Evolutionary conservation across 345 rosid species (phyloP).

Genomic region (Acer negundo): DNA sequence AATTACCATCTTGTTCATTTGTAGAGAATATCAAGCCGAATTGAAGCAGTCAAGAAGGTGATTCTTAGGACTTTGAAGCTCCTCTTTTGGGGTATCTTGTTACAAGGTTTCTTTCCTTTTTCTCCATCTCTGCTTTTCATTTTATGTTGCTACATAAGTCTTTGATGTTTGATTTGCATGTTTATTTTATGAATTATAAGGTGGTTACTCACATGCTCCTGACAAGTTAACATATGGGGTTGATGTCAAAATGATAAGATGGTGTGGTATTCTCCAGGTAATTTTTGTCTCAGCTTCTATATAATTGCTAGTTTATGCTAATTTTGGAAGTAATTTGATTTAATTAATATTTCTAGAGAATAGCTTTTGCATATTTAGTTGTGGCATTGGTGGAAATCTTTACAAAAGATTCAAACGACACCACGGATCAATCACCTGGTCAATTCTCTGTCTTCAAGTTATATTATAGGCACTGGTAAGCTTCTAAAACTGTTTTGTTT

Average conservation of each 20-base stretch:
- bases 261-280: constrained; percentile 95
- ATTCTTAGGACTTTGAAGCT: constrained; percentile 72
- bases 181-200: constrained; percentile 33
- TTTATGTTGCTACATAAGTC: background rate
- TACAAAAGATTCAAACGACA: constrained; percentile 34
- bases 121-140: background rate
- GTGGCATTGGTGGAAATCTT: constrained; percentile 70
- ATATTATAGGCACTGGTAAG: constrained; percentile 73
- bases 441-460: constrained; percentile 52
- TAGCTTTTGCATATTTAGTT: constrained; percentile 76
- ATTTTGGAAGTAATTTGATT: background rate
- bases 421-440: constrained; percentile 34
- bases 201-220: constrained; percentile 92
- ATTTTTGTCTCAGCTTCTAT: background rate
- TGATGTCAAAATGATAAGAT: constrained; percentile 69
- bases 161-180: background rate
- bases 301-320: background rate
- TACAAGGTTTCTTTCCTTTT: constrained; percentile 60
- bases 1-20: background rate
- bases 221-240: constrained; percentile 76
- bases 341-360: constrained; percentile 52
- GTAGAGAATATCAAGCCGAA: constrained; percentile 51
- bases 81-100: constrained; percentile 82
- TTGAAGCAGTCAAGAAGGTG: constrained; percentile 58
- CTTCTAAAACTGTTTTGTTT: background rate